Evolutionary conservation across 805 yeast genomes (phyloP).

Genomic region (Metschnikowia gruessii): DNA sequence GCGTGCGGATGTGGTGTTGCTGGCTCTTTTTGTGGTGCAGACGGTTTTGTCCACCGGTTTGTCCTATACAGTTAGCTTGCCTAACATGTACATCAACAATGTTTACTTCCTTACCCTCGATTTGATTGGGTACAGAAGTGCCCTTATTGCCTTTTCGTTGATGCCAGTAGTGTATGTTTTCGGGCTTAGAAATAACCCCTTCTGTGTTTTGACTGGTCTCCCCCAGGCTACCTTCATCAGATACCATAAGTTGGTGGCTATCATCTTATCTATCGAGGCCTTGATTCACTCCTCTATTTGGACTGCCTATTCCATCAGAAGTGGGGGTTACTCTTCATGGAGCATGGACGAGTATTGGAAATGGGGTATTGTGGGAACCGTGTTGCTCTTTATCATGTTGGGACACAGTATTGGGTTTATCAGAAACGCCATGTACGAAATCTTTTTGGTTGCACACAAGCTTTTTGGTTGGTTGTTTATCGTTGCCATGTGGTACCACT

Average conservation of each 20-base stretch:
- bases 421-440: constrained; percentile 16
- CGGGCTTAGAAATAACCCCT: constrained; percentile 21
- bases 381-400: constrained; percentile 15
- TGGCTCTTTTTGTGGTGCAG: constrained; percentile 13
- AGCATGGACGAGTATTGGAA: constrained; percentile 18
- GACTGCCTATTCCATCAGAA: constrained; percentile 18
- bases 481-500: constrained; percentile 22
- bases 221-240: constrained; percentile 16
- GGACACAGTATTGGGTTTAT: constrained; percentile 16
- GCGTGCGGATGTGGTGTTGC: constrained; percentile 13
- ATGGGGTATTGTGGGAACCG: constrained; percentile 20
- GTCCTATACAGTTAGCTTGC: constrained; percentile 18
- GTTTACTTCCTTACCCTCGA: constrained; percentile 20
- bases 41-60: constrained; percentile 16
- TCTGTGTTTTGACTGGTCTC: constrained; percentile 18
- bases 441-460: constrained; percentile 16
- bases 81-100: constrained; percentile 16
- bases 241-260: constrained; percentile 18
- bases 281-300: constrained; percentile 18
- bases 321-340: constrained; percentile 17
- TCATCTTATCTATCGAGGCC: constrained; percentile 18
- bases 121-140: constrained; percentile 20
- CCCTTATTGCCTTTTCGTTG: constrained; percentile 18
- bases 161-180: constrained; percentile 20
- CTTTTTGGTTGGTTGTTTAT: constrained; percentile 20